Base-by-base conservation (phyloP, 2,329 filamentous ascomycete genomes). In the Hypoxylon sp. region DNA sequence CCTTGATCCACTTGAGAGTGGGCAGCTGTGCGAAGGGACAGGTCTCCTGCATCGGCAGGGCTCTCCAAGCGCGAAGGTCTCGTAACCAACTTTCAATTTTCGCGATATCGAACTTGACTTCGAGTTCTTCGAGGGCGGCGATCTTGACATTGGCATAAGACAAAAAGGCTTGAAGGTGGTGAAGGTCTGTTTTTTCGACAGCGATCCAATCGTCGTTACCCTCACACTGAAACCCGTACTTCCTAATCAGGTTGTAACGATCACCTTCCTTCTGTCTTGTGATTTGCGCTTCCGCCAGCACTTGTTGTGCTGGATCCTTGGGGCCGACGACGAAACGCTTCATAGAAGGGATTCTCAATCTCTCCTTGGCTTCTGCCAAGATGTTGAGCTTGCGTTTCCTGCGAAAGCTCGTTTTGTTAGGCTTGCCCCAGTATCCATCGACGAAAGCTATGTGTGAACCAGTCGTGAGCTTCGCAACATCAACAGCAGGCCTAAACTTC, bases 111-210 rank as follows among this genome's bases (percentile, higher is more conserved):
- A 42, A 61, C 2, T 11, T 10, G 2, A 58, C 11, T 7, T 63
- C 37, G 11, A 69, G 20, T 7, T 25, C 7, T 17, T 62, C 22
- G 1, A 49, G 31, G 5, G n/a, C 31, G 2, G 66, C 58, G 1
- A 72, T 25, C 46, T 71, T 72, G n/a, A 67, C 57, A 22, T 64
- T 70, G 22, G 53, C 20, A 11, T 67, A 57, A 2, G 66, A 59
- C 13, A 69, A 30, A 7, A 71, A 65, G 1, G 61, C 22, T 10
- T 51, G 46, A 6, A 72, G 14, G 11, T 58, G 58, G 14, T 54
- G 53, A 5, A 64, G 17, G 3, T 73, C 64, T 5, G 22, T 13
- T 11, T 53, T 64, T 11, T 30, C 31, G 1, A 71, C 54, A 5
- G 35, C 49, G 7, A 49, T 25, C 70, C 70, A 73, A 4, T 20